Evolutionary conservation across 345 rosid species (phyloP).

Genomic region (Cardamine occulta): DNA sequence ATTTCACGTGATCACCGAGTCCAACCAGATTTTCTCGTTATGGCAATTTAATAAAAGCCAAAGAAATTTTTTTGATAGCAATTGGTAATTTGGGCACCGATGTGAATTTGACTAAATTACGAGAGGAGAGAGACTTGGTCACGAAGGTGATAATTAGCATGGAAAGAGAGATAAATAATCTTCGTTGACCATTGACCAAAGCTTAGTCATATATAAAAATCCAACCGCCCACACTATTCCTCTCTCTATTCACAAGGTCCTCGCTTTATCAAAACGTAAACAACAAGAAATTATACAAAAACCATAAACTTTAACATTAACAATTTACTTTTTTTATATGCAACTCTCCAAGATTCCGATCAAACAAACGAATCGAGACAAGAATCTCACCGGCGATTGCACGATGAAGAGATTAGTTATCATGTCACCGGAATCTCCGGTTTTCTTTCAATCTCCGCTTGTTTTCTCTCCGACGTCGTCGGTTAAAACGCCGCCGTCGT

Average conservation of each 20-base stretch:
- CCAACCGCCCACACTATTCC: slow-evolving; percentile 40
- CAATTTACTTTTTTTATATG: slow-evolving; percentile 25
- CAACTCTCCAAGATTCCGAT: slow-evolving; percentile 37
- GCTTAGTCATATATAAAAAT: slow-evolving; percentile 36
- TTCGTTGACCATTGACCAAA: slow-evolving; percentile 47
- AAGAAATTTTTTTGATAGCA: background rate
- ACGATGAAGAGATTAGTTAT: slow-evolving; percentile 31
- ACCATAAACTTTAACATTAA: background rate
- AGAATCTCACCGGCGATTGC: slow-evolving; percentile 19
- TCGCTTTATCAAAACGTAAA: slow-evolving; percentile 40
- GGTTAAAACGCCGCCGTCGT: slow-evolving; percentile 38
- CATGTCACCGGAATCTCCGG: slow-evolving; percentile 42
- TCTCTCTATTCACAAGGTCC: slow-evolving; percentile 33
- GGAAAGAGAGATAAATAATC: slow-evolving; percentile 35
- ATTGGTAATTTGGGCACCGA: slow-evolving; percentile 40
- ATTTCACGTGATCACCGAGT: slow-evolving; percentile 31
- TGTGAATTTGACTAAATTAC: slow-evolving; percentile 42
- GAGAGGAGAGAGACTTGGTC: slow-evolving; percentile 44
- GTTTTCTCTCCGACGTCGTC: slow-evolving; percentile 41
- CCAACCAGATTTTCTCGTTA: slow-evolving; percentile 25
- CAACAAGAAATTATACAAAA: slow-evolving; percentile 33
- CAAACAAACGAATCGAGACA: slow-evolving; percentile 28
- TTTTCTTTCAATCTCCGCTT: slow-evolving; percentile 31
- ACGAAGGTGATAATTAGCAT: slow-evolving; percentile 39
- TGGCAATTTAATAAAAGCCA: slow-evolving; percentile 32